Conservation (phyloP, 192 early-diverging fungal genomes). For the Coemansia sp. region DNA sequence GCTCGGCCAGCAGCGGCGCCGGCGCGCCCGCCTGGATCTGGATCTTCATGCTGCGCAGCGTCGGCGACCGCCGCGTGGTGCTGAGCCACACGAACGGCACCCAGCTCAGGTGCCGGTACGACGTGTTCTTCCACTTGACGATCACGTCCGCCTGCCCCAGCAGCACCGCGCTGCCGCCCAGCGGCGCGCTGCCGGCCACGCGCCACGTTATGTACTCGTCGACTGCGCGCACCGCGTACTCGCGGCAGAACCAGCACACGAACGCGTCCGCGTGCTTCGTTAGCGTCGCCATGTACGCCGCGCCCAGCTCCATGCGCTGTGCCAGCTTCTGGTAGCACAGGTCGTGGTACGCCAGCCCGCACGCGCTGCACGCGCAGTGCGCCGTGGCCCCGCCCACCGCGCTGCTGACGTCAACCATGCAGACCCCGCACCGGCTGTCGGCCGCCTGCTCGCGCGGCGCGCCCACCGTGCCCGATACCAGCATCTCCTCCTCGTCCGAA, state of each 20-base stretch:
- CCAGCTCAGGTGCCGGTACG: conserved; percentile 39
- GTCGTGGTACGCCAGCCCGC: conserved; percentile 13
- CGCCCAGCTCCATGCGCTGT: background rate
- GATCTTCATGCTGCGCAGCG: conserved; percentile 4
- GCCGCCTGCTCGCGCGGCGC: no score
- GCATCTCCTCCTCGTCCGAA: background rate
- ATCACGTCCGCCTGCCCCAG: conserved; percentile 12
- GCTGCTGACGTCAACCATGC: background rate
- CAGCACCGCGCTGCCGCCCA: background rate
- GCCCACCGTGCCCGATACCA: background rate
- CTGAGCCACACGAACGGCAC: conserved; percentile 33
- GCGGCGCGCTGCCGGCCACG: background rate
- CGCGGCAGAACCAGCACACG: conserved; percentile 16
- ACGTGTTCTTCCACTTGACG: conserved; percentile 26
- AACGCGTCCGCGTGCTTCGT: background rate
- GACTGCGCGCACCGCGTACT: background rate
- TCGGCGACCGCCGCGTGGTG: background rate
- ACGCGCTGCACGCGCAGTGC: conserved; percentile 1
- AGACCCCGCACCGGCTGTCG: conserved; percentile 1
- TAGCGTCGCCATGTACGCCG: background rate
- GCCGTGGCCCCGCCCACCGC: background rate
- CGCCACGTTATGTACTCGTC: conserved; percentile 24
- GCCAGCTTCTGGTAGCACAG: conserved; percentile 5
- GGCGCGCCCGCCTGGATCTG: background rate
- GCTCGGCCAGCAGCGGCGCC: conserved; percentile 4